These are phyloP conservation scores for Phycomyces nitens DNA, from an alignment of 192 early-diverging fungal genomes.

Conservation along the genomic window DNA sequence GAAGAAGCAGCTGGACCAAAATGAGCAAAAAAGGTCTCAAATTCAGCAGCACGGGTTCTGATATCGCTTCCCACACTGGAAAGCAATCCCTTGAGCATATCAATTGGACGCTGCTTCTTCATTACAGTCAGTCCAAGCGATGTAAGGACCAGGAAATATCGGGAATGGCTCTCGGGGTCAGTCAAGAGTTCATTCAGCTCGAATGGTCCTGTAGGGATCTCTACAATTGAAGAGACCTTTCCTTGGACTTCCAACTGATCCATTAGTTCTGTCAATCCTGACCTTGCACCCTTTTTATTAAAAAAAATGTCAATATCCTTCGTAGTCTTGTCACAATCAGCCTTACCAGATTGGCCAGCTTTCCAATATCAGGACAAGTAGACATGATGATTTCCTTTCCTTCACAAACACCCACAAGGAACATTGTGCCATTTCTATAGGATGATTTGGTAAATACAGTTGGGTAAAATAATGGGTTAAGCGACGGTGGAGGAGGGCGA, in stretches of 20 bases:
- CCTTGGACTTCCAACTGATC: constrained; percentile 62
- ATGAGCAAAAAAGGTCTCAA: constrained; percentile 37
- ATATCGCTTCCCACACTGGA: constrained; percentile 34
- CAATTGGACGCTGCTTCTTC: constrained; percentile 74
- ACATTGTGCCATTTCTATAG: constrained; percentile 64
- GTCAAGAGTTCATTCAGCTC: constrained; percentile 65
- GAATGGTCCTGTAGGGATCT: constrained; percentile 37
- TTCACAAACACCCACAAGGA: constrained; percentile 52
- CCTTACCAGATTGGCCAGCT: constrained; percentile 36
- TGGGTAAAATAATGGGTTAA: constrained; percentile 11
- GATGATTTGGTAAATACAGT: constrained; percentile 34
- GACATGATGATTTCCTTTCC: constrained; percentile 44
- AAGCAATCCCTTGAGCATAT: constrained; percentile 64
- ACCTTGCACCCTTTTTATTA: not conserved
- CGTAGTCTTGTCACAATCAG: too few relatives aligned
- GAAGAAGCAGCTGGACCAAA: constrained; percentile 67
- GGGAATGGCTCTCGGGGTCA: constrained; percentile 49
- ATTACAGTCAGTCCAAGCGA: constrained; percentile 68
- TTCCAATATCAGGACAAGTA: constrained; percentile 61
- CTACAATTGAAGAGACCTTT: constrained; percentile 79
- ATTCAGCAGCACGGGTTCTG: not conserved
- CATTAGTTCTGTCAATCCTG: constrained; percentile 43
- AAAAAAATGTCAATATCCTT: too few relatives aligned
- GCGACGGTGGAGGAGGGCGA: constrained; percentile 59
- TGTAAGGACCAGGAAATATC: constrained; percentile 72